phyloP scores from a whole-genome alignment of 2,329 filamentous ascomycete genomes.

The Calycina marina region DNA sequence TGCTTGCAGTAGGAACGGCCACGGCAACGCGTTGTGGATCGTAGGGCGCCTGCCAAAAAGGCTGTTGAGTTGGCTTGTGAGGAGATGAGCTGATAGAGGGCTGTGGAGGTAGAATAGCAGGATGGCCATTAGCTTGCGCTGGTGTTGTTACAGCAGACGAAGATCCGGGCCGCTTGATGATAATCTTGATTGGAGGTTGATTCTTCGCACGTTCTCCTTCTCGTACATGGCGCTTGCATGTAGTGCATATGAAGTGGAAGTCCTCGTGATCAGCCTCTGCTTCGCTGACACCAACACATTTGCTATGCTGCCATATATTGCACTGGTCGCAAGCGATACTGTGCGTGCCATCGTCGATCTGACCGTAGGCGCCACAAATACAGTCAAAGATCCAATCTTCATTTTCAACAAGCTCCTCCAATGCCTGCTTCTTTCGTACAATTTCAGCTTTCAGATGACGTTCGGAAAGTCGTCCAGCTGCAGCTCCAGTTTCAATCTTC shows the following conservation, averaged over 20 bases:
- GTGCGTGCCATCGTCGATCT: conserved; percentile 87
- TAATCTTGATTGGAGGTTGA: conserved; percentile 41
- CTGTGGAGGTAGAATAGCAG: conserved; percentile 4
- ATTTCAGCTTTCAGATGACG: conserved; percentile 71
- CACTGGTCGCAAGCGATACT: conserved; percentile 90
- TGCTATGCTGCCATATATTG: conserved; percentile 94
- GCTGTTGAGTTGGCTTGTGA: conserved; percentile 4
- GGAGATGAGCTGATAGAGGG: conserved; percentile 7
- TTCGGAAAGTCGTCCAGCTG: conserved; percentile 55
- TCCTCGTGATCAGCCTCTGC: conserved; percentile 69
- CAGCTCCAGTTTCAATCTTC: conserved; percentile 35
- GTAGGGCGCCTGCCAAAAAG: conserved; percentile 3
- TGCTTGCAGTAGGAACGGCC: not conserved
- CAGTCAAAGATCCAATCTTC: conserved; percentile 95
- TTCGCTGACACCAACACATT: conserved; percentile 70
- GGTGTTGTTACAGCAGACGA: conserved; percentile 27
- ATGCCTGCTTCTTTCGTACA: conserved; percentile 61
- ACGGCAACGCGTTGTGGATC: not conserved
- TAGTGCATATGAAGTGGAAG: conserved; percentile 73
- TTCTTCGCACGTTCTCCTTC: conserved; percentile 45
- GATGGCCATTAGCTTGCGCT: conserved; percentile 11
- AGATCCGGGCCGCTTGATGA: conserved; percentile 33
- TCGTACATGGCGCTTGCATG: conserved; percentile 57
- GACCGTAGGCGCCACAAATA: conserved; percentile 75
- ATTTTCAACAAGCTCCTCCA: conserved; percentile 52